Percentiles rank a stretch among this genome's conserved stretches.
phyloP scores from a whole-genome alignment of 257 asterid genomes.

The Ballota nigra region DNA sequence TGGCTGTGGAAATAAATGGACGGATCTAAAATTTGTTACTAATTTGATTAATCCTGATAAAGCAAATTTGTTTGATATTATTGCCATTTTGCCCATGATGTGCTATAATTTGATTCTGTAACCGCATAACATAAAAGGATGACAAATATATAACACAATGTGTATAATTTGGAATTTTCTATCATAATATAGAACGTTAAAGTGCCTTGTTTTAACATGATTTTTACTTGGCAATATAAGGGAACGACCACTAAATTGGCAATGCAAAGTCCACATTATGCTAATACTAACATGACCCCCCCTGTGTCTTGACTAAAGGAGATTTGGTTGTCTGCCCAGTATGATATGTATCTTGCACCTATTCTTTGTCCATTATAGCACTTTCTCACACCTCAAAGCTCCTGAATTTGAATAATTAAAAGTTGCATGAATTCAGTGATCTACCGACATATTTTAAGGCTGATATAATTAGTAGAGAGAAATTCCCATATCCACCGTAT shows the following conservation, averaged over 20 bases:
- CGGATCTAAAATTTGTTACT: neutral
- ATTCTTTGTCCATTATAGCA: neutral
- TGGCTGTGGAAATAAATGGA: neutral
- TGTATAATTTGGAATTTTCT: neutral
- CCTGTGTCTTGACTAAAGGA: neutral
- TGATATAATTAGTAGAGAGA: neutral
- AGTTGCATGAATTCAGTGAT: slow-evolving; percentile 3
- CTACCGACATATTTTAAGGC: slow-evolving; percentile 1
- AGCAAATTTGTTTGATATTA: neutral
- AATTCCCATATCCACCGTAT: neutral
- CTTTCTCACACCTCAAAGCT: neutral
- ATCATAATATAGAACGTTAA: neutral
- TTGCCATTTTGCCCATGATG: neutral
- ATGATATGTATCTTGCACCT: neutral
- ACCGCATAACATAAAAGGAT: neutral
- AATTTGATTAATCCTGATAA: neutral
- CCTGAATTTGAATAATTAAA: neutral
- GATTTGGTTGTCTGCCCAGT: neutral
- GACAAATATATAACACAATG: neutral
- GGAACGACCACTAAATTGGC: neutral
- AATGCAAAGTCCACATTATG: neutral
- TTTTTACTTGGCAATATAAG: neutral
- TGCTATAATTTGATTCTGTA: neutral
- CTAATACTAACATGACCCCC: neutral
- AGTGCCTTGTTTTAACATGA: neutral